A percentile compares a stretch with the other conserved stretches of the same genome.
Evolutionary conservation across 441 rosid species (phyloP).

Genomic region (Gossypium trilobum): DNA sequence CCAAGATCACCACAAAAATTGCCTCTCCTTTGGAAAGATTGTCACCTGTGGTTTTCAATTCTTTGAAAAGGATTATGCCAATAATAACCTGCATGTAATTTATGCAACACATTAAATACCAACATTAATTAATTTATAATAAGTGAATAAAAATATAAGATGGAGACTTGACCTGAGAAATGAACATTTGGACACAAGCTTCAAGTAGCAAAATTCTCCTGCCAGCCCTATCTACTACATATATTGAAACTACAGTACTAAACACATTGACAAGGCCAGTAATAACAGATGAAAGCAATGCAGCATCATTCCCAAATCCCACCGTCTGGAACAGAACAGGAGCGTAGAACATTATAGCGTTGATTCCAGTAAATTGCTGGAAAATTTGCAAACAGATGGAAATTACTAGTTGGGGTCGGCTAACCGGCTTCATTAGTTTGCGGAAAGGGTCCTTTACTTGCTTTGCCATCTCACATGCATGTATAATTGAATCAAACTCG

Average conservation of each 20-base stretch:
- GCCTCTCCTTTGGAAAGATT: conserved; percentile 14
- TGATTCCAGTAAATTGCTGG: conserved; percentile 17
- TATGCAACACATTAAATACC: neutral
- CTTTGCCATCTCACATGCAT: conserved; percentile 36
- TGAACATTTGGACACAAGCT: conserved; percentile 36
- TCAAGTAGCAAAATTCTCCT: conserved; percentile 24
- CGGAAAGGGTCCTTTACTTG: conserved; percentile 35
- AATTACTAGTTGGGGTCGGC: conserved; percentile 43
- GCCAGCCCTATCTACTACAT: conserved; percentile 4
- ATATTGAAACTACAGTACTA: conserved; percentile 7
- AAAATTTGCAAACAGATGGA: conserved; percentile 34
- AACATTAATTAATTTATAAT: too few species aligned
- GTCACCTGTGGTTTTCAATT: conserved; percentile 19
- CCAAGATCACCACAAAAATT: conserved; percentile 19
- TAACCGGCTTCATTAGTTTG: conserved; percentile 30
- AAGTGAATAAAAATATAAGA: too few species aligned
- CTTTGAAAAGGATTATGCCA: conserved; percentile 17
- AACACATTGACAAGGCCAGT: conserved; percentile 13
- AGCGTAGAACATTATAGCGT: conserved; percentile 17
- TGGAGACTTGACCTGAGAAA: conserved; percentile 18
- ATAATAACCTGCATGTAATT: conserved; percentile 20
- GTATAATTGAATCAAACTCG: conserved; percentile 35
- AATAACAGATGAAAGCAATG: conserved; percentile 13
- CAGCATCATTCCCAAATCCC: conserved; percentile 8
- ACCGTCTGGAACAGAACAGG: conserved; percentile 13